Base-by-base conservation (phyloP, 495 filamentous ascomycete species). In the Lasiosphaeria hispida region DNA sequence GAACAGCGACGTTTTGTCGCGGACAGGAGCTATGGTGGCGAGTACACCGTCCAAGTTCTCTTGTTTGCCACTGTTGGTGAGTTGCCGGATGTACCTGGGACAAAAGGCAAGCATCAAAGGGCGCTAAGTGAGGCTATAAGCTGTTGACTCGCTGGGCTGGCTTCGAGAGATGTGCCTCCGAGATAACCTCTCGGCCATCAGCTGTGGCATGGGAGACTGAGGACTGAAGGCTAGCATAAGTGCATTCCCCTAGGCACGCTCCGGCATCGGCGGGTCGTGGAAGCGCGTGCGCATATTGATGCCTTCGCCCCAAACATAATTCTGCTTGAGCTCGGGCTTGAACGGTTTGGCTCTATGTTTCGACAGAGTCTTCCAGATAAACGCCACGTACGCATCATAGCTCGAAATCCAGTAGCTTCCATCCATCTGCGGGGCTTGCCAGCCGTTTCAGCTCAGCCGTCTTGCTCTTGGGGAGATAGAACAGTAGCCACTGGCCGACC, bases 391-490 rank as follows among this genome's bases (percentile, higher is more conserved):
- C 10, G 74, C 74, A 38, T 77, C 74, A 43, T 74, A 77, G 2
- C 69, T 77, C 0, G 76, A 78, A 47, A 78, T 69, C 69, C 69
- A 73, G 6, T 62, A 11, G 42, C 70, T 49, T 7, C 64, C 71
- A 56, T 23, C 58, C 3, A 56, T 23, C 58, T 1, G 10, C 30
- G 7, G 58, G 58, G 2, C 19, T 23, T 18, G 52, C 53, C 34
- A 51, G 19, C 17, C 44, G 14, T 59, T 76, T 75, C 3, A 77
- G 49, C 55, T 76, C 69, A 0, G 72, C 70, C 3, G 70, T 71
- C 44, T 76, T 75, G 63, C 72, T 77, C 60, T 72, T 73, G n/a
- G 72, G 72, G 6, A 76, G 60, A 17, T 76, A 70, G 60, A 77
- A 74, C 6, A 78, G 65, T 14, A 75, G 63, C 10, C 53, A 65